Conservation (phyloP, 176 grass and related monocot genomes). For the Oryza longistaminata region DNA sequence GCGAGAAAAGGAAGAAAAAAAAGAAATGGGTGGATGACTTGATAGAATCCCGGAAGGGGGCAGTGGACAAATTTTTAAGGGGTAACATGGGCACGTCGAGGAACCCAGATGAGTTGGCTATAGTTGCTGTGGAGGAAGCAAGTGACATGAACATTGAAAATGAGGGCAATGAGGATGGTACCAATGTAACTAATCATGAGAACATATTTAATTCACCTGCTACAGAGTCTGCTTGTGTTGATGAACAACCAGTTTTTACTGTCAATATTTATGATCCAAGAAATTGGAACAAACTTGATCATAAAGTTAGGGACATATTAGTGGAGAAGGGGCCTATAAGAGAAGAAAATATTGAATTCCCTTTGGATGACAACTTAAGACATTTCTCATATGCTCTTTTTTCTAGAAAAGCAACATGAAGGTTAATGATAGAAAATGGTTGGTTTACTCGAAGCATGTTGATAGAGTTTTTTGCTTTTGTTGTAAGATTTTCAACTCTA, state of each 20-base stretch:
- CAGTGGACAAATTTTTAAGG: no score
- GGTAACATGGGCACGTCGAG: no score
- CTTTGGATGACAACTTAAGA: background rate
- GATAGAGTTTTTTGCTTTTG: no score
- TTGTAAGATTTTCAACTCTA: no score
- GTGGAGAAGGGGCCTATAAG: background rate
- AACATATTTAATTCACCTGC: background rate
- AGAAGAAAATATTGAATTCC: background rate
- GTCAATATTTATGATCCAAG: background rate
- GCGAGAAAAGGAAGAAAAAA: no score
- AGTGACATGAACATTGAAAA: no score
- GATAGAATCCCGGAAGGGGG: no score
- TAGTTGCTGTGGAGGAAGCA: no score
- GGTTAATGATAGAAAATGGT: no score
- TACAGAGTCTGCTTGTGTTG: background rate
- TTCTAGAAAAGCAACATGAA: background rate
- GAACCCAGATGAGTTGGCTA: no score
- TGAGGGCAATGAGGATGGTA: background rate
- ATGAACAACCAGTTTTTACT: background rate
- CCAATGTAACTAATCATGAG: background rate
- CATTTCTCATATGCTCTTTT: background rate
- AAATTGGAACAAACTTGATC: background rate
- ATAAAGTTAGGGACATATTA: background rate
- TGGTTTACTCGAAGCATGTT: no score
- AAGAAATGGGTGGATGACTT: no score